Evolutionary conservation across 345 rosid genomes (phyloP).

Genomic region (Citrus trifoliata): DNA sequence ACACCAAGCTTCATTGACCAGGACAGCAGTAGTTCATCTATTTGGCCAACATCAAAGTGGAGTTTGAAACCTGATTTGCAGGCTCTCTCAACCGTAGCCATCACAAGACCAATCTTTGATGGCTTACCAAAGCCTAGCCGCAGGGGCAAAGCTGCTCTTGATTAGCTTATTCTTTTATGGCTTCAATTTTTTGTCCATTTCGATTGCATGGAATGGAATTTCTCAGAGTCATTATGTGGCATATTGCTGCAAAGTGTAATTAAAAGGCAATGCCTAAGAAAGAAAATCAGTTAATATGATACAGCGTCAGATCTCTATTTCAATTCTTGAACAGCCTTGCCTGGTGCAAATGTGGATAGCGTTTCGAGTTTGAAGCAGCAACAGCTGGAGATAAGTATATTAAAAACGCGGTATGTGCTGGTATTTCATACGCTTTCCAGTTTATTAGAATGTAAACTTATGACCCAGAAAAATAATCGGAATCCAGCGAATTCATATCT

Average conservation of each 20-base stretch:
- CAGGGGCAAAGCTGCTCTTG: constrained; percentile 54
- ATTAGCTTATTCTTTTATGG: constrained; percentile 18
- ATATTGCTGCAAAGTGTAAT: constrained; percentile 11
- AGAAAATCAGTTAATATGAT: constrained; percentile 1
- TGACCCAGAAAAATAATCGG: not conserved
- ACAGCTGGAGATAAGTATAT: not conserved
- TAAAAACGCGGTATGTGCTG: not conserved
- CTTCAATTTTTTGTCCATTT: constrained; percentile 1
- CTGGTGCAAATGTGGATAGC: not conserved
- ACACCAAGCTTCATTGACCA: constrained; percentile 47
- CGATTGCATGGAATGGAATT: constrained; percentile 1
- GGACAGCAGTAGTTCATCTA: constrained; percentile 32
- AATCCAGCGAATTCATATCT: not conserved
- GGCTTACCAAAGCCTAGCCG: constrained; percentile 59
- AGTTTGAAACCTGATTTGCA: constrained; percentile 49
- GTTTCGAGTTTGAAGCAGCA: not conserved
- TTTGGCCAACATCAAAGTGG: constrained; percentile 52
- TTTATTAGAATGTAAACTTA: not conserved
- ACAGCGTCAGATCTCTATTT: not conserved
- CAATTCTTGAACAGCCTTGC: not conserved
- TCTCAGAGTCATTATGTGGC: not conserved
- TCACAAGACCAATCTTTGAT: constrained; percentile 47
- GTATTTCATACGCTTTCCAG: not conserved
- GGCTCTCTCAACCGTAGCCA: constrained; percentile 44
- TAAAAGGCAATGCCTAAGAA: not conserved